Evolutionary conservation across 257 asterid species (phyloP).

Genomic region (Lantana camara): DNA sequence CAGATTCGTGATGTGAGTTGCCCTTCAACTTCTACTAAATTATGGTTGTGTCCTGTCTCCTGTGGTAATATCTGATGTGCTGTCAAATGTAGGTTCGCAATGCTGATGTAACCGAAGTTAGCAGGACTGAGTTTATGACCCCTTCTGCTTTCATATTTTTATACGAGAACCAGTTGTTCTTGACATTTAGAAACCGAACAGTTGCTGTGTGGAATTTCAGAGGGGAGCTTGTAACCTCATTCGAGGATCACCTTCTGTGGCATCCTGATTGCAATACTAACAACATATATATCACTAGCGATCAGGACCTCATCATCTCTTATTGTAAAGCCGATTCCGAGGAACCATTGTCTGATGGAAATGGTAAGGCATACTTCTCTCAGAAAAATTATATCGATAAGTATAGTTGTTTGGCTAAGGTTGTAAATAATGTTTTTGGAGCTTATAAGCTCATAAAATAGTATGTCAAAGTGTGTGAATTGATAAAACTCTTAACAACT

Average conservation of each 20-base stretch:
- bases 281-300: conserved; percentile 85
- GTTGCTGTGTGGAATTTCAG: conserved; percentile 95
- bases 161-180: conserved; percentile 80
- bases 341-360: conserved; percentile 61
- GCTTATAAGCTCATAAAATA: too few relatives aligned
- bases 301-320: conserved; percentile 83
- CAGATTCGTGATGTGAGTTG: conserved; percentile 81
- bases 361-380: conserved; percentile 39
- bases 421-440: too few relatives aligned
- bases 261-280: conserved; percentile 92
- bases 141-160: conserved; percentile 88
- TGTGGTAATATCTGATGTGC: conserved; percentile 28
- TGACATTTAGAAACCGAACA: conserved; percentile 78
- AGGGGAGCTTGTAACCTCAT: conserved; percentile 85
- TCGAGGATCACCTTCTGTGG: conserved; percentile 88
- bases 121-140: conserved; percentile 81
- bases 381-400: too few relatives aligned
- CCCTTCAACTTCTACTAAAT: not conserved
- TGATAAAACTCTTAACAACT: too few relatives aligned
- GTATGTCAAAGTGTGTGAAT: too few relatives aligned
- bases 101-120: conserved; percentile 72
- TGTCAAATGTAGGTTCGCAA: conserved; percentile 61
- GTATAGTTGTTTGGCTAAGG: too few relatives aligned
- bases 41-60: not conserved
- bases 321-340: conserved; percentile 80